phyloP scores from a whole-genome alignment of 345 rosid genomes.

The Theobroma cacao region DNA sequence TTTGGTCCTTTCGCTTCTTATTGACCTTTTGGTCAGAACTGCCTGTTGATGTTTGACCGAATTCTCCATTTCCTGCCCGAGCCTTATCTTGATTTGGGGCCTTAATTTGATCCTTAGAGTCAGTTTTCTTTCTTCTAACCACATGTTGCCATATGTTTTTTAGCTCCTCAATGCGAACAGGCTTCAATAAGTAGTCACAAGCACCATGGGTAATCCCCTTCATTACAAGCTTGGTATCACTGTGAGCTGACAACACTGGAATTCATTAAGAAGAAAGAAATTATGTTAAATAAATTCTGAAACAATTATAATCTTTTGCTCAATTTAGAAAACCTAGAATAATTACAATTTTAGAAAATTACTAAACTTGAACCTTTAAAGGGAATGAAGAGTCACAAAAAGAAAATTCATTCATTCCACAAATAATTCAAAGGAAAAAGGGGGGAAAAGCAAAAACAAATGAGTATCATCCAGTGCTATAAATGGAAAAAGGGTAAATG shows the following conservation, averaged over 20 bases:
- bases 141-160: constrained; percentile 95
- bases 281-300: neutral
- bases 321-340: neutral
- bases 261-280: constrained; percentile 15
- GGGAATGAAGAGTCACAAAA: neutral
- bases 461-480: neutral
- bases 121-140: constrained; percentile 49
- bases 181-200: constrained; percentile 80
- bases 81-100: constrained; percentile 27
- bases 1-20: constrained; percentile 65
- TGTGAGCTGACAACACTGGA: constrained; percentile 79
- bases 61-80: constrained; percentile 26
- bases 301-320: neutral
- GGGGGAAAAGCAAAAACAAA: neutral
- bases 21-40: constrained; percentile 36
- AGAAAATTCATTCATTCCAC: neutral
- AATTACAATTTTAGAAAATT: neutral
- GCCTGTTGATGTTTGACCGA: constrained; percentile 28
- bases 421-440: constrained; percentile 1
- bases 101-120: constrained; percentile 33
- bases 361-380: neutral
- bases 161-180: constrained; percentile 78
- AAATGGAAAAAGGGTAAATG: constrained; percentile 6
- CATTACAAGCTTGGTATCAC: constrained; percentile 76
- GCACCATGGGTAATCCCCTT: constrained; percentile 93